These are phyloP conservation scores for Cetraspora pellucida DNA, from an alignment of 192 early-diverging fungal genomes.

Conservation along the genomic window DNA sequence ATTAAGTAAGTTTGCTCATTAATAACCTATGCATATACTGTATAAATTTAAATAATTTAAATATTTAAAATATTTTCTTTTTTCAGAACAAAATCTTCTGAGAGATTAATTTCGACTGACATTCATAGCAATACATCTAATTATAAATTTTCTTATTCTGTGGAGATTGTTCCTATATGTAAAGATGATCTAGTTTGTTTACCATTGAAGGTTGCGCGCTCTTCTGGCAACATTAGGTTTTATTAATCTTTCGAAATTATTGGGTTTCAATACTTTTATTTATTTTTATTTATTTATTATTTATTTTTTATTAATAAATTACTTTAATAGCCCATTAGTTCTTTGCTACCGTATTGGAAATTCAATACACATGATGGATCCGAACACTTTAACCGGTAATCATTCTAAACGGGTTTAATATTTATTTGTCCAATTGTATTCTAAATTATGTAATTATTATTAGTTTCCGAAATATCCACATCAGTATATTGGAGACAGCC, in stretches of 20 bases:
- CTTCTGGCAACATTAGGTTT: slow-evolving; percentile 76
- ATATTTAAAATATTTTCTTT: neutral
- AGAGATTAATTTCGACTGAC: slow-evolving; percentile 96
- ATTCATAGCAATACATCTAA: slow-evolving; percentile 88
- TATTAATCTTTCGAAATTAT: neutral
- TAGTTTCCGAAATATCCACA: slow-evolving; percentile 70
- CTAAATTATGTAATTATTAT: neutral
- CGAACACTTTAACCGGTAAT: slow-evolving; percentile 67
- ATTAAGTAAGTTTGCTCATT: slow-evolving; percentile 49
- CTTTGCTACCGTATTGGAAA: slow-evolving; percentile 87
- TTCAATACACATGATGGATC: slow-evolving; percentile 84
- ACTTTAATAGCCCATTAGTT: slow-evolving; percentile 60
- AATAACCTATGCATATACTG: neutral
- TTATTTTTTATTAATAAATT: neutral
- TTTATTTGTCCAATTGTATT: neutral
- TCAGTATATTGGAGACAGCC: slow-evolving; percentile 84
- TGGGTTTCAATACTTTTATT: neutral
- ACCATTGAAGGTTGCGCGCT: slow-evolving; percentile 81
- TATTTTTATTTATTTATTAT: neutral
- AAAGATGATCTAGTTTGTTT: slow-evolving; percentile 93
- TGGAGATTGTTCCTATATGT: slow-evolving; percentile 95
- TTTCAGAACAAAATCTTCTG: slow-evolving; percentile 80
- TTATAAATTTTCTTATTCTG: slow-evolving; percentile 96
- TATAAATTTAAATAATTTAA: neutral
- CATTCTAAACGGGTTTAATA: neutral